Evolutionary conservation across 495 filamentous ascomycete species (phyloP).

Genomic region (Achaetomiella virescens): DNA sequence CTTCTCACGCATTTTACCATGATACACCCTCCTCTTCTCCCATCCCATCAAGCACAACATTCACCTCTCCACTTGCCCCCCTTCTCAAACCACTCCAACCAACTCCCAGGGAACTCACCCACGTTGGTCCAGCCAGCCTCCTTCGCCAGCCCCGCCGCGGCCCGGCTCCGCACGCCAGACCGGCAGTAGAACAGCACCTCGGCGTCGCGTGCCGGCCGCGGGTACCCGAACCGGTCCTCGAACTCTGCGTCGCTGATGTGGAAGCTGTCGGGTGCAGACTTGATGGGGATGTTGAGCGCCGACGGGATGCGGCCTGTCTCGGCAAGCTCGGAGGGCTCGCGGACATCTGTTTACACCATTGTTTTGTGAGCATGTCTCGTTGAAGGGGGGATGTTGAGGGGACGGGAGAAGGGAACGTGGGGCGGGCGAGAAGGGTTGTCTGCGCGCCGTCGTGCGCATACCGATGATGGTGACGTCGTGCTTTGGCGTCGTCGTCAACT

Average conservation of each 20-base stretch:
- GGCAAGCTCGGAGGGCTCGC: constrained; percentile 73
- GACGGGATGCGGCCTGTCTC: constrained; percentile 69
- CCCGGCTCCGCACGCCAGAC: constrained; percentile 72
- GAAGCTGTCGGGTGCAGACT: constrained; percentile 67
- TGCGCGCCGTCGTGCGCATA: no score
- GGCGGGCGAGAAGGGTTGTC: no score
- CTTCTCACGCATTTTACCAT: not conserved
- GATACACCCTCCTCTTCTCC: not conserved
- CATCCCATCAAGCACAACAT: not conserved
- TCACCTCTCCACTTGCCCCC: constrained; percentile 54
- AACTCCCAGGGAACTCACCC: constrained; percentile 82
- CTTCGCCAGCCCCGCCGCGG: constrained; percentile 74
- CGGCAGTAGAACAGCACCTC: constrained; percentile 89
- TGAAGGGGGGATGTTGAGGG: not conserved
- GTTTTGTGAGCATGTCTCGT: no score
- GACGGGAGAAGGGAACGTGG: not conserved
- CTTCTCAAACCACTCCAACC: constrained; percentile 76
- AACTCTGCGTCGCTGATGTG: constrained; percentile 73
- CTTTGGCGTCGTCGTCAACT: constrained; percentile 11
- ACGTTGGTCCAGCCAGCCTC: constrained; percentile 68
- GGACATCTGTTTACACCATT: constrained; percentile 68
- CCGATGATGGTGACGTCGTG: constrained; percentile 14
- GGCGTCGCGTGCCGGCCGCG: constrained; percentile 47
- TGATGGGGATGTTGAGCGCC: constrained; percentile 73
- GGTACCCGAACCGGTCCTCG: constrained; percentile 61